Conservation (phyloP, 345 rosid species). For the Cardamine chenopodiifolia region DNA sequence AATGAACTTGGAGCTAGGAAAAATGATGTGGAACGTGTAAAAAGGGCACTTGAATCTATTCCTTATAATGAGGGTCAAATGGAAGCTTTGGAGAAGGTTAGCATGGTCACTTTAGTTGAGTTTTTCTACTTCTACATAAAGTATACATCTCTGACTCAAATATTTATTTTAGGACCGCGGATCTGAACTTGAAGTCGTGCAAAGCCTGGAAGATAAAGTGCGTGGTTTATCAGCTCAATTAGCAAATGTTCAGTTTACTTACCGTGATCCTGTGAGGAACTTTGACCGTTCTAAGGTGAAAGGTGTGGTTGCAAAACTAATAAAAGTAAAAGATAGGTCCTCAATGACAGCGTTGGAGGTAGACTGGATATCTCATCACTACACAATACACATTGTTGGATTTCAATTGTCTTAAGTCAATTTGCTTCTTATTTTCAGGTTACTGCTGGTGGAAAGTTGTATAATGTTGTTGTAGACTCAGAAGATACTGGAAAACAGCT, state of each 20-base stretch:
- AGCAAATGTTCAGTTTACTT: constrained; percentile 83
- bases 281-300: constrained; percentile 94
- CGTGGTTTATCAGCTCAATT: constrained; percentile 71
- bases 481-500: constrained; percentile 92
- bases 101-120: constrained; percentile 23
- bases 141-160: constrained; percentile 31
- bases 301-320: constrained; percentile 92
- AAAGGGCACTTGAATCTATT: constrained; percentile 63
- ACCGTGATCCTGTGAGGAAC: constrained; percentile 79
- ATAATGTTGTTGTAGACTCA: constrained; percentile 87
- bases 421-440: constrained; percentile 57
- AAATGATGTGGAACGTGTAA: constrained; percentile 66
- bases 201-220: constrained; percentile 78
- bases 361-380: constrained; percentile 22
- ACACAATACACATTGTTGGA: constrained; percentile 16
- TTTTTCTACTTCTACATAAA: not conserved
- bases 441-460: constrained; percentile 89
- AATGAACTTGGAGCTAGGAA: constrained; percentile 67
- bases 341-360: constrained; percentile 97
- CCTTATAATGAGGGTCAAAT: constrained; percentile 74
- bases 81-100: constrained; percentile 90
- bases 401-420: constrained; percentile 21
- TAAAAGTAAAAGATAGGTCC: constrained; percentile 79
- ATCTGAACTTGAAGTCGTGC: constrained; percentile 64
- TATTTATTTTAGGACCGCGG: constrained; percentile 65